Percentiles rank a stretch among this genome's conserved stretches.
Conservation (phyloP, 257 asterid species). For the Nicotiana undulata region DNA sequence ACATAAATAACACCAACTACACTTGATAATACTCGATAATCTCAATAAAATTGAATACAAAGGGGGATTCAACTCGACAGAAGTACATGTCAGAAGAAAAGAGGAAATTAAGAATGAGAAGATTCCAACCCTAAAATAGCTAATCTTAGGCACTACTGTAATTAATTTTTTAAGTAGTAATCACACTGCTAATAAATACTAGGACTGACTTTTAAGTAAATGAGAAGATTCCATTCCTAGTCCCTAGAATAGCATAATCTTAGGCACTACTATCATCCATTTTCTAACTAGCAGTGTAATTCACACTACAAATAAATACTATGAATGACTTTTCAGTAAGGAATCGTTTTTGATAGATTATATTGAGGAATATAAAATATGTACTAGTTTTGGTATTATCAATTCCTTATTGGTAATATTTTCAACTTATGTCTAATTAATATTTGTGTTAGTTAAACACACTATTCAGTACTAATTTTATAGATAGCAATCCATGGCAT, state of each 20-base stretch:
- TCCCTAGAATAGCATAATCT: not conserved
- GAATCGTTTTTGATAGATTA: too few relatives aligned
- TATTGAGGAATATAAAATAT: too few relatives aligned
- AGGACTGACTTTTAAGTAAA: not conserved
- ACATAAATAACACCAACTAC: too few relatives aligned
- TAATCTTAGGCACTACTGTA: not conserved
- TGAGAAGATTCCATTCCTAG: not conserved
- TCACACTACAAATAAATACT: not conserved
- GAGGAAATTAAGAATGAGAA: not conserved
- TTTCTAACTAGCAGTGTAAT: not conserved
- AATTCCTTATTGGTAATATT: fast-evolving
- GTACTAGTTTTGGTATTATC: too few relatives aligned
- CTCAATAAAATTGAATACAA: too few relatives aligned
- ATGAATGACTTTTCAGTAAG: not conserved
- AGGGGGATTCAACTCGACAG: too few relatives aligned
- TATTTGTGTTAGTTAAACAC: too few relatives aligned
- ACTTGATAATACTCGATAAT: too few relatives aligned
- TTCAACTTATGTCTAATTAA: too few relatives aligned
- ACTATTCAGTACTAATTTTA: too few relatives aligned
- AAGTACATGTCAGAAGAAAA: too few relatives aligned
- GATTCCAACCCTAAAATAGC: not conserved
- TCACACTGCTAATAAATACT: not conserved
- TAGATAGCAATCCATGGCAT: too few relatives aligned
- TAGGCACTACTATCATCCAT: not conserved
- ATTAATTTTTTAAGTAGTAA: not conserved